Evolutionary conservation across 257 asterid genomes (phyloP), one percentile per base, ranked within the genome.

Genomic region (Solanum pimpinellifolium): DNA sequence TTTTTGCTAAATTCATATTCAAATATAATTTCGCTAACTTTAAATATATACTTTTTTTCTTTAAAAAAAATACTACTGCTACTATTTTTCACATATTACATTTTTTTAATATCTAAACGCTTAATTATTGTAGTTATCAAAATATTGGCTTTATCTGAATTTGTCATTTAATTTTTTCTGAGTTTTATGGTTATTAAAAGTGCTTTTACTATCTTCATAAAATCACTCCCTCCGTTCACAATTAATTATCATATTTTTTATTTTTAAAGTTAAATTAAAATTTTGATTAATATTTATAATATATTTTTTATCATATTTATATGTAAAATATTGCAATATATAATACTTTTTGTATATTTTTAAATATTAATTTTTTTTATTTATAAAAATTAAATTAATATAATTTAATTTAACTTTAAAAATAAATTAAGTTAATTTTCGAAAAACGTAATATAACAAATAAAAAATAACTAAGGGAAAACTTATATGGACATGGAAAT

Each of bases 391-490:
- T 3, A 33, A 33, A 33, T 4, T 0, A 33, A 33, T 33, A 0
- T 0, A 33, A 33, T 33, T 33, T 33, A 33, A 4, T 33, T 33
- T 33, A 0, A 33, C 35, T 33, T 33, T 33, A 33, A 33, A 33
- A 33, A 33, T 3, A 33, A 33, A 33, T 3, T 0, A 33, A 33
- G 1, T 3, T 33, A 33, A 33, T 33, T 3, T 0, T 3, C 0
- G 4, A 33, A 33, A 33, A 33, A 33, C 0, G 3, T 33, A 33
- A 33, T 33, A 33, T 33, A 0, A 33, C 35, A 33, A 33, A 33
- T 33, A 33, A 33, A 33, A 33, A 33, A 33, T 33, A 33, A 33
- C 35, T 0, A 33, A 33, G 0, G 1, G 1, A 33, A 0, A 33
- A 33, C 35, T 49, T 3, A 15, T 14, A 47, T 49, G 3, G 0